Conservation (phyloP, 306 rosid species). For the Lathyrus oleraceus region DNA sequence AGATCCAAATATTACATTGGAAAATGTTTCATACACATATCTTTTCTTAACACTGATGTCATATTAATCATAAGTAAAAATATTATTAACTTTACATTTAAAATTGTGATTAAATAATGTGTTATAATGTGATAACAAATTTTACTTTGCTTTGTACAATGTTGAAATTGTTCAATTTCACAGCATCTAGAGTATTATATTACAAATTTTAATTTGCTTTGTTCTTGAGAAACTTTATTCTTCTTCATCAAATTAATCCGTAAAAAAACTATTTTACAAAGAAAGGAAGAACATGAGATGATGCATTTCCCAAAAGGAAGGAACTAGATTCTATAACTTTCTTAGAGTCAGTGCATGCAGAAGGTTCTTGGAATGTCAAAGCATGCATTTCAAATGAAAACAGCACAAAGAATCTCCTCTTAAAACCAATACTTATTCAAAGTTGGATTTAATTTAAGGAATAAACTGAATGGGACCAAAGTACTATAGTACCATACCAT, state of each 20-base stretch:
- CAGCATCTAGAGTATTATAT: no score
- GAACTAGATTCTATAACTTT: constrained; percentile 50
- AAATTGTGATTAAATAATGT: no score
- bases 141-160: no score
- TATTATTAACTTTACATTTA: no score
- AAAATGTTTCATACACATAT: no score
- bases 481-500: not conserved
- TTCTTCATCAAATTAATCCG: not conserved
- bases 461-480: not conserved
- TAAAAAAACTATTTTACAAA: not conserved
- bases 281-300: constrained; percentile 3
- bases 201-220: not conserved
- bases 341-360: constrained; percentile 38
- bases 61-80: no score
- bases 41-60: no score
- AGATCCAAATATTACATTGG: no score
- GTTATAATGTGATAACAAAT: no score
- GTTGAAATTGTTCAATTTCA: no score
- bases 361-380: constrained; percentile 41
- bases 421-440: not conserved
- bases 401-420: constrained; percentile 4
- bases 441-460: not conserved
- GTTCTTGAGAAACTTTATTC: not conserved
- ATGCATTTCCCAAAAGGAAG: constrained; percentile 30
- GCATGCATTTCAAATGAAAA: constrained; percentile 20